Percentiles rank a stretch among this genome's conserved stretches.
Evolutionary conservation across 768 basidiomycete genomes (phyloP).

Genomic region (Psilocybe sp.): DNA sequence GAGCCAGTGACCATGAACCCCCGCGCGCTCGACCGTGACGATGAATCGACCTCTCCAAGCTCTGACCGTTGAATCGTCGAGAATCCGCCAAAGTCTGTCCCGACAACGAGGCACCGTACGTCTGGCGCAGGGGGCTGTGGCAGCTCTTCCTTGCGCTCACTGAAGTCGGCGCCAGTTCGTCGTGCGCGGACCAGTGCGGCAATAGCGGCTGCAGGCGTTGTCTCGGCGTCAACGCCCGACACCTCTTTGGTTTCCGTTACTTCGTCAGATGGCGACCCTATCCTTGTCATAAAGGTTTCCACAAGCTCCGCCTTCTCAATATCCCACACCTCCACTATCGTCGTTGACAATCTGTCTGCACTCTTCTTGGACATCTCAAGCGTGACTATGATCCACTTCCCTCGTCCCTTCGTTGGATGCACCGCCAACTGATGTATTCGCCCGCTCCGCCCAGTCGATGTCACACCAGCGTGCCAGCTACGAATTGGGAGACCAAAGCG

Average conservation of each 20-base stretch:
- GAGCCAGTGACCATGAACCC: conserved; percentile 89
- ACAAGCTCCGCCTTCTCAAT: conserved; percentile 78
- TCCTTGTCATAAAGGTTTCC: conserved; percentile 72
- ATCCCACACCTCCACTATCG: conserved; percentile 88
- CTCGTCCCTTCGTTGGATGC: conserved; percentile 85
- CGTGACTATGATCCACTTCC: conserved; percentile 88
- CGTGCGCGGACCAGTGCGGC: conserved; percentile 75
- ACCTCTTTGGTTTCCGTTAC: conserved; percentile 52
- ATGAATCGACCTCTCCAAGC: conserved; percentile 42
- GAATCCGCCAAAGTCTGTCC: conserved; percentile 76
- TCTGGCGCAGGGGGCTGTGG: conserved; percentile 52
- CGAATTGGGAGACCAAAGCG: conserved; percentile 88
- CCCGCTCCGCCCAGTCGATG: conserved; percentile 46
- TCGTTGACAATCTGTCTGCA: conserved; percentile 40
- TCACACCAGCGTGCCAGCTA: conserved; percentile 77
- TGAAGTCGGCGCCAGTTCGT: conserved; percentile 30
- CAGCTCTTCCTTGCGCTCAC: conserved; percentile 18
- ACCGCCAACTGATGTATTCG: conserved; percentile 73
- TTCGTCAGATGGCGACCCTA: conserved; percentile 42
- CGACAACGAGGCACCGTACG: conserved; percentile 67
- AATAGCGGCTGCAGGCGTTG: conserved; percentile 69
- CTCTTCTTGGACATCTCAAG: conserved; percentile 51
- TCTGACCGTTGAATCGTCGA: conserved; percentile 51
- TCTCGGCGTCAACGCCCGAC: conserved; percentile 53
- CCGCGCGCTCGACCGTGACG: conserved; percentile 38